Evolutionary conservation across 2,329 filamentous ascomycete species (phyloP), one percentile per base, ranked within the genome.

Genomic region (Coniochaeta pulveracea): DNA sequence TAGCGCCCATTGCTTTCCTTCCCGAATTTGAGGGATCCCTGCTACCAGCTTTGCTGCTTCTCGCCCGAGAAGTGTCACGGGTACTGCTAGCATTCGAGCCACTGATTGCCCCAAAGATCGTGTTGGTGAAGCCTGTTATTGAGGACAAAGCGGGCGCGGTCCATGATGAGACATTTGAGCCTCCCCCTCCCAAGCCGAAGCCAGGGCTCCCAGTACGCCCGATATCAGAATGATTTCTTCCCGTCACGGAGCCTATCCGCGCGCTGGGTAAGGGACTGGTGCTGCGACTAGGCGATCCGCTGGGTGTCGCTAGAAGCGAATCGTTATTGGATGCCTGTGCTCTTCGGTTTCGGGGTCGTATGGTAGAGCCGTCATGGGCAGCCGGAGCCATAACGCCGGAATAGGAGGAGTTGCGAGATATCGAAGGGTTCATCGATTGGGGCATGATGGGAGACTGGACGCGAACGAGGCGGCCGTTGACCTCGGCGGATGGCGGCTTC

Each of bases 101-200:
- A 9, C 57, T 54, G 17, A 38, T 54, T 10, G 37, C 41, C 11
- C 50, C 44, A 10, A 66, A 42, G 8, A 65, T 41, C 4, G 64
- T 65, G 3, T 65, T 58, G 5, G 70, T 67, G 33, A 75, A 58
- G 23, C 64, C 67, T 37, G 71, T 65, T 3, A 75, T 62, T 5
- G 69, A 69, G 3, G 63, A 57, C 70, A 70, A 75, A 45, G 61
- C 65, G 19, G 69, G 61, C 2, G 61, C 54, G 2, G 61, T 53
- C 59, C 67, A 69, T 3, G 68, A 63, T 18, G 28, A 21, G 5
- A 31, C 28, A 3, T 19, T 19, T 8, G 14, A 12, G 28, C 66
- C 61, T 18, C 60, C 56, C 30, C 56, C 51, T 24, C 55, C 58
- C 26, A 55, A 51, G 26, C 55, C 58, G 27, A 56, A 52, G 6